Percentiles rank a stretch among this genome's conserved stretches.
phyloP scores from a whole-genome alignment of 352 stramenopile genomes.

The Halophytophthora batemanensis region DNA sequence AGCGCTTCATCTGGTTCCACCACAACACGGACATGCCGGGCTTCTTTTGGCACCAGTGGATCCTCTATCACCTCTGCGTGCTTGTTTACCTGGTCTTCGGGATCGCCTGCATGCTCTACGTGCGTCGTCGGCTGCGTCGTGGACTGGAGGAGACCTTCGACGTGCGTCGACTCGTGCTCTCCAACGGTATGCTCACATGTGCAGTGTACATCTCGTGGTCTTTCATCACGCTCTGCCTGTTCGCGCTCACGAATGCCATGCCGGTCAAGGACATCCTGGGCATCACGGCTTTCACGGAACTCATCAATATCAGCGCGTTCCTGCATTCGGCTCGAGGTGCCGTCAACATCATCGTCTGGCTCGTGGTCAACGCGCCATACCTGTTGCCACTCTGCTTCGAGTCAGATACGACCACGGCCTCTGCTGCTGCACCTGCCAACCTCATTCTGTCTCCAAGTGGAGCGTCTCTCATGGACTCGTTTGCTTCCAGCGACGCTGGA shows the following conservation, averaged over 20 bases:
- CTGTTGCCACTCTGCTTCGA: slow-evolving; percentile 40
- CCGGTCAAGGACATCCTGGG: slow-evolving; percentile 35
- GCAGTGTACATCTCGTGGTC: slow-evolving; percentile 86
- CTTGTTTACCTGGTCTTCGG: slow-evolving; percentile 77
- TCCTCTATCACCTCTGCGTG: slow-evolving; percentile 81
- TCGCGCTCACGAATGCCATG: slow-evolving; percentile 56
- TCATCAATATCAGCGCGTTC: slow-evolving; percentile 79
- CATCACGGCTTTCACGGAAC: slow-evolving; percentile 39
- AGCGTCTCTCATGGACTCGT: slow-evolving; percentile 13
- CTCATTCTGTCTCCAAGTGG: background rate
- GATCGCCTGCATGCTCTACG: slow-evolving; percentile 66
- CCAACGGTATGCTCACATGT: slow-evolving; percentile 75
- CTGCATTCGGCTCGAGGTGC: slow-evolving; percentile 68
- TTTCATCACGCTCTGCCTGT: slow-evolving; percentile 63
- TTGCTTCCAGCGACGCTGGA: slow-evolving; percentile 10
- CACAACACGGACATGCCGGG: slow-evolving; percentile 73
- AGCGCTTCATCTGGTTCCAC: slow-evolving; percentile 82
- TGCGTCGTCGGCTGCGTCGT: slow-evolving; percentile 66
- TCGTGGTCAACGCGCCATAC: slow-evolving; percentile 70
- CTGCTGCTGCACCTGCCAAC: background rate
- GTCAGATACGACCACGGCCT: background rate
- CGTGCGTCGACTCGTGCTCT: slow-evolving; percentile 71
- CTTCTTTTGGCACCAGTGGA: slow-evolving; percentile 83
- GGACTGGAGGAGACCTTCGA: slow-evolving; percentile 86
- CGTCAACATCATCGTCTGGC: slow-evolving; percentile 87